Evolutionary conservation across 2,329 filamentous ascomycete species (phyloP).

Genomic region (Teratosphaeria destructans): DNA sequence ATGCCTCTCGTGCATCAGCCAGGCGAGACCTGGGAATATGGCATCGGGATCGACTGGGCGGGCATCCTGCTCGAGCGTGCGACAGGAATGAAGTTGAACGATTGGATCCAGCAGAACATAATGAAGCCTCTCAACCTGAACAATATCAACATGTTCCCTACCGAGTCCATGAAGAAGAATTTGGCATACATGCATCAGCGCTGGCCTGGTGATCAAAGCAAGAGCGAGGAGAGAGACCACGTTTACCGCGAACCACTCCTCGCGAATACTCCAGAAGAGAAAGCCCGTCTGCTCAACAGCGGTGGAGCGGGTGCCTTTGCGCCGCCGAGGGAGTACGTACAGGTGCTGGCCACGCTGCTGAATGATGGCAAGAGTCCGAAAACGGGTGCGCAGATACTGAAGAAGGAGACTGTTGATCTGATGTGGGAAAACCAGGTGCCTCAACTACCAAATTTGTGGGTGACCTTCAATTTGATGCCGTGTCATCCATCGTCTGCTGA

Average conservation of each 20-base stretch:
- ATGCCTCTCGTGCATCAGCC: constrained; percentile 53
- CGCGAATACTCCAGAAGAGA: constrained; percentile 35
- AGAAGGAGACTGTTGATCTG: constrained; percentile 45
- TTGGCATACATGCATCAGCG: constrained; percentile 49
- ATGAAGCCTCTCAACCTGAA: constrained; percentile 37
- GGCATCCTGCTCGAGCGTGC: constrained; percentile 38
- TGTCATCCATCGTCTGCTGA: not conserved
- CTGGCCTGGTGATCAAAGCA: constrained; percentile 26
- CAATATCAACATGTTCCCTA: constrained; percentile 49
- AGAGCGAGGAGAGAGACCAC: constrained; percentile 37
- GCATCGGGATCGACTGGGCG: constrained; percentile 40
- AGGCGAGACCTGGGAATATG: constrained; percentile 51
- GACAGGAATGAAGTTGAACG: constrained; percentile 32
- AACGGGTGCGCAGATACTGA: constrained; percentile 46
- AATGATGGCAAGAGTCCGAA: constrained; percentile 53
- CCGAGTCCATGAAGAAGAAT: constrained; percentile 41
- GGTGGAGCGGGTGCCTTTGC: constrained; percentile 55
- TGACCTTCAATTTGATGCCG: not conserved
- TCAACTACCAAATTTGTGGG: constrained; percentile 4
- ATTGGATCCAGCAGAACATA: constrained; percentile 38
- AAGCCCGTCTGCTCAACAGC: constrained; percentile 42
- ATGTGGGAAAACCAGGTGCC: constrained; percentile 53
- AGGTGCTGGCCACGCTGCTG: constrained; percentile 52
- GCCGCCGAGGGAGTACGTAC: constrained; percentile 48
- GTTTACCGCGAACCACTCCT: constrained; percentile 38